A percentile compares a stretch with the other conserved stretches of the same genome.
These are phyloP conservation scores for Pseudevernia furfuracea DNA, from an alignment of 495 filamentous ascomycete species.

Conservation along the genomic window DNA sequence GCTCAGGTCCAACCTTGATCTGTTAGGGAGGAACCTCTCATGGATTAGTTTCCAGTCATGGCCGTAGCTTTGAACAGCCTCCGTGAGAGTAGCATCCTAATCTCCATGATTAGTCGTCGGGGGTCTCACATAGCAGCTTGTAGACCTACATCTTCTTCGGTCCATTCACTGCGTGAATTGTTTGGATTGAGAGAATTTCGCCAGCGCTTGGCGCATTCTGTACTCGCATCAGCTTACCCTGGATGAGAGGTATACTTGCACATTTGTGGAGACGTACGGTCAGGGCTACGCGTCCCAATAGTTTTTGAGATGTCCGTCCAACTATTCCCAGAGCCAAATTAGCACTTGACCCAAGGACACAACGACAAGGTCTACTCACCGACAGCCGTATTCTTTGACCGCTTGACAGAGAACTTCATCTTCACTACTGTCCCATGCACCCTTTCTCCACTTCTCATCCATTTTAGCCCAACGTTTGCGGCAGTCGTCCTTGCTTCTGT, in stretches of 20 bases:
- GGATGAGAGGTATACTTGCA: background rate
- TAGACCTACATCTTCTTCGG: slow-evolving; percentile 9
- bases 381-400: slow-evolving; percentile 23
- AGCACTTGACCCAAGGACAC: background rate
- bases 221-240: background rate
- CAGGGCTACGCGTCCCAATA: slow-evolving; percentile 10
- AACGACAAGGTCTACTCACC: background rate
- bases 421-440: slow-evolving; percentile 24
- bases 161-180: slow-evolving; percentile 10
- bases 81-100: slow-evolving; percentile 3
- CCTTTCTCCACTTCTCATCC: slow-evolving; percentile 18
- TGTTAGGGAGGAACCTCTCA: slow-evolving; percentile 4
- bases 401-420: slow-evolving; percentile 25
- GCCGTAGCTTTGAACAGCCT: slow-evolving; percentile 6
- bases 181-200: slow-evolving; percentile 8
- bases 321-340: slow-evolving; percentile 2
- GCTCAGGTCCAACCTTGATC: slow-evolving; percentile 8
- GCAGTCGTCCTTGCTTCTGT: slow-evolving; percentile 14
- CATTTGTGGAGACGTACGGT: slow-evolving; percentile 1
- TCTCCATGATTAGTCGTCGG: background rate
- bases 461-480: slow-evolving; percentile 16
- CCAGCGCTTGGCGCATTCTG: slow-evolving; percentile 15
- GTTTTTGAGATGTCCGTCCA: slow-evolving; percentile 11
- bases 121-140: background rate
- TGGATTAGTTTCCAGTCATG: slow-evolving; percentile 12